phyloP scores from a whole-genome alignment of 257 asterid species.

The Fraxinus cuspidata region DNA sequence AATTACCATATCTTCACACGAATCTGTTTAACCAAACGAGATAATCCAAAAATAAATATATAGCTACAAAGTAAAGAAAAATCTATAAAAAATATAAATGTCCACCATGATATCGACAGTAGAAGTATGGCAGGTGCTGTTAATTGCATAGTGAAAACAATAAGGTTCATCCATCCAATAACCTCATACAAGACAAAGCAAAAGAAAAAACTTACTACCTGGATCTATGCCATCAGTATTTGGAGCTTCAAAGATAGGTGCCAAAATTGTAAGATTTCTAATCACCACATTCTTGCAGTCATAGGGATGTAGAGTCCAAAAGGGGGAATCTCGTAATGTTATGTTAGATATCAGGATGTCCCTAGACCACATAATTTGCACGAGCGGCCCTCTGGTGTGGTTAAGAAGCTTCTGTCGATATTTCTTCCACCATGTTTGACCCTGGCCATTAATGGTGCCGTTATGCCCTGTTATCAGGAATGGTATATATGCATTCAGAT shows the following conservation, averaged over 20 bases:
- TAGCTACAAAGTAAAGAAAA: not conserved
- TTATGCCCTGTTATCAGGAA: constrained; percentile 61
- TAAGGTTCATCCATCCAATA: constrained; percentile 16
- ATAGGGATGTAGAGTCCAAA: constrained; percentile 87
- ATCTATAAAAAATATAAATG: not conserved
- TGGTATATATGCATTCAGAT: constrained; percentile 25
- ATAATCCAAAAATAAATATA: constrained; percentile 9
- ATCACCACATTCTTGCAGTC: constrained; percentile 75
- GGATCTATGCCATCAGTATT: constrained; percentile 94
- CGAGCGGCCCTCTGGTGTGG: constrained; percentile 81
- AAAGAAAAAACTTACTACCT: constrained; percentile 39
- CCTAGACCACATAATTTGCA: constrained; percentile 80
- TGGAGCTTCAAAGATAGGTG: constrained; percentile 69
- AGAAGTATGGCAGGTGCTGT: not conserved
- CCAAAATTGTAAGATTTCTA: constrained; percentile 63
- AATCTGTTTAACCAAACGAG: constrained; percentile 54
- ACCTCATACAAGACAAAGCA: not conserved
- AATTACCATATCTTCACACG: constrained; percentile 87
- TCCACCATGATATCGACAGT: not conserved
- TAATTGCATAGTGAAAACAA: not conserved
- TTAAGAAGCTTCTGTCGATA: constrained; percentile 64
- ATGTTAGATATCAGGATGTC: constrained; percentile 66
- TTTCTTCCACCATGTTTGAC: constrained; percentile 81
- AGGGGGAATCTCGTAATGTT: constrained; percentile 75
- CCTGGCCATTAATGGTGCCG: constrained; percentile 81